These are phyloP conservation scores for Boletellus dicymbophilus DNA, from an alignment of 1,284 basidiomycete genomes.

Conservation along the genomic window DNA sequence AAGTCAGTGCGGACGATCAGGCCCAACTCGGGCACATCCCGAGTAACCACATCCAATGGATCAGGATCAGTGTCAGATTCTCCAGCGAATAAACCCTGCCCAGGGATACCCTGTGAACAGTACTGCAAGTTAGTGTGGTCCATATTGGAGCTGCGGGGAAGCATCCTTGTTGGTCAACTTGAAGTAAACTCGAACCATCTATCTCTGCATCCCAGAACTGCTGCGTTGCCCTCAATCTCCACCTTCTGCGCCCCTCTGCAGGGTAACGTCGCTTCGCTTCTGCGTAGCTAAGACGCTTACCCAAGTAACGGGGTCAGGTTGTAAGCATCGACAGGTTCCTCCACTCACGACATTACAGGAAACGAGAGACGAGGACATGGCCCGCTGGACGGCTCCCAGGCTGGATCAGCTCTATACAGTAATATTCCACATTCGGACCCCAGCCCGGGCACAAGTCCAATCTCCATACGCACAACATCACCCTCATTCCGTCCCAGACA, in stretches of 20 bases:
- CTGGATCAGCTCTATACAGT: no score
- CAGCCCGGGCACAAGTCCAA: no score
- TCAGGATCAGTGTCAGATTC: conserved; percentile 48
- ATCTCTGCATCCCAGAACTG: conserved; percentile 39
- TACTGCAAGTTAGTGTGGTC: conserved; percentile 1
- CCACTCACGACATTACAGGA: conserved; percentile 21
- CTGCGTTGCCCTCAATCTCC: conserved; percentile 39
- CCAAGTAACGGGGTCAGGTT: conserved; percentile 8
- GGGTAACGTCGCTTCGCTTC: conserved; percentile 36
- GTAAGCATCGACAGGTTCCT: not conserved
- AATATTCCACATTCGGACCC: no score
- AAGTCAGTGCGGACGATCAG: conserved; percentile 71
- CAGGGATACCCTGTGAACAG: conserved; percentile 12
- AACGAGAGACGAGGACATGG: conserved; percentile 25
- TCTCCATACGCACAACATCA: no score
- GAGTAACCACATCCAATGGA: conserved; percentile 39
- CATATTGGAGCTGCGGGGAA: not conserved
- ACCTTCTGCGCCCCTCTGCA: conserved; percentile 41
- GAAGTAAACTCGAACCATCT: conserved; percentile 18
- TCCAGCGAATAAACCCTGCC: conserved; percentile 31
- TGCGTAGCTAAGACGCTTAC: conserved; percentile 39
- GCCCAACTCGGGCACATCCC: conserved; percentile 43
- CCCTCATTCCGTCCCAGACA: no score
- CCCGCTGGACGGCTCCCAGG: no score
- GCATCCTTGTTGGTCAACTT: conserved; percentile 1